Evolutionary conservation across 495 filamentous ascomycete genomes (phyloP).

Genomic region (Xylaria palmicola): DNA sequence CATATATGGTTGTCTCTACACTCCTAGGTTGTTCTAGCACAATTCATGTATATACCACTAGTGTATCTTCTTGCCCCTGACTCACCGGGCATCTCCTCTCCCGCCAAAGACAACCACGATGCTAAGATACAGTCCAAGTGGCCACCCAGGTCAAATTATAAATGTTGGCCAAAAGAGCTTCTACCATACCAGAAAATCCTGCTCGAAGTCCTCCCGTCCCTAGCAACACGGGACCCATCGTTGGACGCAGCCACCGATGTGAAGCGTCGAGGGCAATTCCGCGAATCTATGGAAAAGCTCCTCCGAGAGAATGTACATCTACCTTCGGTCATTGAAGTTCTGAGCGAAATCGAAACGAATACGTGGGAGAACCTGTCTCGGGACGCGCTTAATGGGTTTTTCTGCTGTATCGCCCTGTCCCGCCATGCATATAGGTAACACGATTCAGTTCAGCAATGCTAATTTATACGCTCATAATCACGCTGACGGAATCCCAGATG

Average conservation of each 20-base stretch:
- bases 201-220: neutral
- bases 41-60: too few relatives aligned
- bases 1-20: neutral
- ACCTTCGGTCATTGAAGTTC: conserved; percentile 20
- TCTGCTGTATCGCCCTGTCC: conserved; percentile 34
- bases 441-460: too few relatives aligned
- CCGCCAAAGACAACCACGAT: too few relatives aligned
- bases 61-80: neutral
- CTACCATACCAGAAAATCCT: neutral
- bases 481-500: conserved; percentile 7
- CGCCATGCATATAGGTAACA: conserved; percentile 40
- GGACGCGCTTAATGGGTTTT: conserved; percentile 40
- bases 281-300: neutral
- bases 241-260: neutral
- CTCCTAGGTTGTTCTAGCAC: neutral
- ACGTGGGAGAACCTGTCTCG: conserved; percentile 27
- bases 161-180: neutral
- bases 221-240: neutral
- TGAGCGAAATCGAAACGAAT: conserved; percentile 25
- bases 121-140: neutral
- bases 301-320: conserved; percentile 28
- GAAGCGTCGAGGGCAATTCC: neutral
- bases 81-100: neutral
- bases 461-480: neutral
- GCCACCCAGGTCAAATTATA: neutral